A percentile compares a stretch with the other conserved stretches of the same genome.
Conservation (phyloP, 768 basidiomycete species). For the Filobasidium floriforme region DNA sequence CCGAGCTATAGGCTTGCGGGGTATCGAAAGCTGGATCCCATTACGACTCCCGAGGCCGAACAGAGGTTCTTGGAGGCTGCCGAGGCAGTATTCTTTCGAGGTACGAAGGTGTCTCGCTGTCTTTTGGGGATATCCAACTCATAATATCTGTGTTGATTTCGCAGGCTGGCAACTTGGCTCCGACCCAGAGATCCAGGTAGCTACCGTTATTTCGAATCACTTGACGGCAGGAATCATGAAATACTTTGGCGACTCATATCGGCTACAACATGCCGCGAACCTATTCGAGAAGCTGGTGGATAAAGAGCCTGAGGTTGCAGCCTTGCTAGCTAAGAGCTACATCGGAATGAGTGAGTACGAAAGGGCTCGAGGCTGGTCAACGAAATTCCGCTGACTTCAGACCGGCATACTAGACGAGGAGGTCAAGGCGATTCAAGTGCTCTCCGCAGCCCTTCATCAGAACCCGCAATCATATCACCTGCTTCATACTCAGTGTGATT, state of each 20-base stretch:
- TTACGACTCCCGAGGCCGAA: slow-evolving; percentile 80
- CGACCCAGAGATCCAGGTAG: slow-evolving; percentile 97
- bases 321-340: slow-evolving; percentile 77
- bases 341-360: slow-evolving; percentile 85
- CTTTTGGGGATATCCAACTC: not conserved
- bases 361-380: not conserved
- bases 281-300: slow-evolving; percentile 81
- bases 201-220: slow-evolving; percentile 92
- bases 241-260: slow-evolving; percentile 87
- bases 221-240: slow-evolving; percentile 90
- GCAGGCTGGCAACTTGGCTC: slow-evolving; percentile 97
- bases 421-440: slow-evolving; percentile 94
- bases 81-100: slow-evolving; percentile 80
- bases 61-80: slow-evolving; percentile 81
- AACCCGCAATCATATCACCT: slow-evolving; percentile 90
- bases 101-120: slow-evolving; percentile 43
- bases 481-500: slow-evolving; percentile 89
- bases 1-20: slow-evolving; percentile 82
- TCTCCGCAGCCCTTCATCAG: slow-evolving; percentile 69
- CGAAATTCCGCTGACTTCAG: not conserved
- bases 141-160: not conserved
- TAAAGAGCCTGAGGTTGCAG: slow-evolving; percentile 83
- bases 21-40: slow-evolving; percentile 91
- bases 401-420: slow-evolving; percentile 66
- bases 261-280: slow-evolving; percentile 80